Evolutionary conservation across 192 early-diverging fungal genomes (phyloP).

Genomic region (Dissophora ornata): DNA sequence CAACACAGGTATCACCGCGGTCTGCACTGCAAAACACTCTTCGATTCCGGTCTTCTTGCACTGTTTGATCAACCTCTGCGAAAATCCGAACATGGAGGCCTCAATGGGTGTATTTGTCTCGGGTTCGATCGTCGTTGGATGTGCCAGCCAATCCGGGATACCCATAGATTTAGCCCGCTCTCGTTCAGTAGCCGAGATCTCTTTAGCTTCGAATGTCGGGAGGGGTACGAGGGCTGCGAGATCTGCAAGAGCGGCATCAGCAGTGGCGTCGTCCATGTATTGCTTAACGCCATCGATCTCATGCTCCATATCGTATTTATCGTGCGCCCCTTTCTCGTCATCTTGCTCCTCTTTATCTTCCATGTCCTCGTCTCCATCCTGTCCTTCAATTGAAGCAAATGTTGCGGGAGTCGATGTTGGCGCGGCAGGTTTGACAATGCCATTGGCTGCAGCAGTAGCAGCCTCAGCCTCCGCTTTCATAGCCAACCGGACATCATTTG

Average conservation of each 20-base stretch:
- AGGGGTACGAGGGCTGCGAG: constrained; percentile 52
- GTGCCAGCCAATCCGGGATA: constrained; percentile 89
- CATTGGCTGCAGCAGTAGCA: background rate
- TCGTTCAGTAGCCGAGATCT: constrained; percentile 53
- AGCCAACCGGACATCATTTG: constrained; percentile 40
- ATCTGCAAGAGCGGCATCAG: constrained; percentile 44
- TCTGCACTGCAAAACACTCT: constrained; percentile 91
- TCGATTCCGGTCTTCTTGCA: constrained; percentile 73
- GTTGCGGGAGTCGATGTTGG: background rate
- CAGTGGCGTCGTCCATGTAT: constrained; percentile 23
- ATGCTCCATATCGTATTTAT: constrained; percentile 36
- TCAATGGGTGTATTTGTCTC: constrained; percentile 60
- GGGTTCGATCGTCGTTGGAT: constrained; percentile 80
- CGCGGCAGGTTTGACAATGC: background rate
- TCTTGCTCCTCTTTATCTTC: constrained; percentile 10
- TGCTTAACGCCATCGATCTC: constrained; percentile 20
- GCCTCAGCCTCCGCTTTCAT: constrained; percentile 53
- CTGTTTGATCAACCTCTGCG: constrained; percentile 66
- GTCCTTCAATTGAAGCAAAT: background rate
- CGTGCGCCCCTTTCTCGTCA: constrained; percentile 32
- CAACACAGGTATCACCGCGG: constrained; percentile 85
- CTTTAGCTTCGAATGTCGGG: constrained; percentile 55
- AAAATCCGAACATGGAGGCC: constrained; percentile 69
- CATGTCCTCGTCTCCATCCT: constrained; percentile 8
- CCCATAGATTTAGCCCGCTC: constrained; percentile 70